A percentile compares a stretch with the other conserved stretches of the same genome.
These are phyloP conservation scores for Arachis hypogaea DNA, from an alignment of 306 rosid genomes.

Conservation along the genomic window DNA sequence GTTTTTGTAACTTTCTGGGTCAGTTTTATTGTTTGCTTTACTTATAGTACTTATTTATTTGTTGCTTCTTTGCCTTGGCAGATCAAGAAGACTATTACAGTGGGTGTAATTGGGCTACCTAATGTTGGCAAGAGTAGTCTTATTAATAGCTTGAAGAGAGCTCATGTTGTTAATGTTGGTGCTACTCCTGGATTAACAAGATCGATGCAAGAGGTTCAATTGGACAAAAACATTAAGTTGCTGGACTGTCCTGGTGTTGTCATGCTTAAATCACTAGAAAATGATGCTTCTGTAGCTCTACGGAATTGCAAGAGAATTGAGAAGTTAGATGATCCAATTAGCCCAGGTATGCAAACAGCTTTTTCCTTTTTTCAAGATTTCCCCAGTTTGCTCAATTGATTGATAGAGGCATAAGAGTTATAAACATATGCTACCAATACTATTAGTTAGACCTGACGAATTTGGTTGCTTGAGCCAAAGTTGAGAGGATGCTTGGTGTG, in stretches of 20 bases:
- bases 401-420: neutral
- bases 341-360: conserved; percentile 65
- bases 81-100: conserved; percentile 92
- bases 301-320: conserved; percentile 94
- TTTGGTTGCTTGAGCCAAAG: neutral
- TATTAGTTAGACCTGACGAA: neutral
- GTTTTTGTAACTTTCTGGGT: neutral
- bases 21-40: conserved; percentile 7
- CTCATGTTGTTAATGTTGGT: conserved; percentile 80
- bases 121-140: conserved; percentile 99
- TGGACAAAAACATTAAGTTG: conserved; percentile 87
- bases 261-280: conserved; percentile 71
- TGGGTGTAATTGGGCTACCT: conserved; percentile 91
- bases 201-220: conserved; percentile 89
- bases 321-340: conserved; percentile 83
- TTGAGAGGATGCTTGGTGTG: neutral
- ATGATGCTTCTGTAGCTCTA: conserved; percentile 67
- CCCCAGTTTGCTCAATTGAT: conserved; percentile 1
- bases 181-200: conserved; percentile 90
- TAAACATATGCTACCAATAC: neutral
- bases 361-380: neutral
- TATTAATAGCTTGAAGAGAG: conserved; percentile 82
- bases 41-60: neutral
- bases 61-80: conserved; percentile 44
- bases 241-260: conserved; percentile 98